These are phyloP conservation scores for Alternaria metachromatica DNA, from an alignment of 2,329 filamentous ascomycete genomes.

Conservation along the genomic window DNA sequence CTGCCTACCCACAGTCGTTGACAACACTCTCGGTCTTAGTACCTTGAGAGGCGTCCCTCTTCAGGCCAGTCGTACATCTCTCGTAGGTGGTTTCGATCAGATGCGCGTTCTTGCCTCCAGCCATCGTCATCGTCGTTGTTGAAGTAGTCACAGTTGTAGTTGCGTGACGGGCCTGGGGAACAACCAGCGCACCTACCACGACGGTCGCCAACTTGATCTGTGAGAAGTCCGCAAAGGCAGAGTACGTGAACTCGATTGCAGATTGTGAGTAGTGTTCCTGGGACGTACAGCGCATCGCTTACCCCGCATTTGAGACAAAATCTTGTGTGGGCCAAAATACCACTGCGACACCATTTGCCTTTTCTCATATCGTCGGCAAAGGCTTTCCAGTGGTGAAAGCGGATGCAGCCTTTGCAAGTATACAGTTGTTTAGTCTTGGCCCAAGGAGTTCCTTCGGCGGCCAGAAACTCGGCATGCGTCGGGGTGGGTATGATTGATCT, in stretches of 20 bases:
- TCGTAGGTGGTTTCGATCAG: slow-evolving; percentile 19
- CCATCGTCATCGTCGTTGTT: slow-evolving; percentile 21
- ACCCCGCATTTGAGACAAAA: slow-evolving; percentile 39
- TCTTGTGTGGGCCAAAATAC: slow-evolving; percentile 28
- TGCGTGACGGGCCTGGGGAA: slow-evolving; percentile 10
- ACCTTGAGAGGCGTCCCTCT: slow-evolving; percentile 7
- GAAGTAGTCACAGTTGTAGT: slow-evolving; percentile 1
- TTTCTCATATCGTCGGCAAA: slow-evolving; percentile 42
- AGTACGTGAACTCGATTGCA: slow-evolving; percentile 27
- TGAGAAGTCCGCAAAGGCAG: slow-evolving; percentile 26
- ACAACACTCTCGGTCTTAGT: background rate
- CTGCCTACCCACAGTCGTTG: background rate
- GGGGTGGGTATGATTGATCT: slow-evolving; percentile 24
- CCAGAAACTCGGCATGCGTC: slow-evolving; percentile 26
- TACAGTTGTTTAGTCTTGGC: slow-evolving; percentile 27
- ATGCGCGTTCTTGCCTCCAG: slow-evolving; percentile 12
- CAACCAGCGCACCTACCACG: slow-evolving; percentile 22
- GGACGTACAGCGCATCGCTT: slow-evolving; percentile 22
- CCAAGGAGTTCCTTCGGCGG: slow-evolving; percentile 29
- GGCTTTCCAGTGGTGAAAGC: slow-evolving; percentile 23
- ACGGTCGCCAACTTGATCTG: slow-evolving; percentile 20
- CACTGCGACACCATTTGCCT: slow-evolving; percentile 32
- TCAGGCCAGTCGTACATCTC: slow-evolving; percentile 27
- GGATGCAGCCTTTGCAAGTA: slow-evolving; percentile 30
- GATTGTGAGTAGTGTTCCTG: slow-evolving; percentile 28